Percentiles rank a stretch among this genome's conserved stretches.
phyloP scores from a whole-genome alignment of 371 early-diverging fungal species.

The Mucor lusitanicus region DNA sequence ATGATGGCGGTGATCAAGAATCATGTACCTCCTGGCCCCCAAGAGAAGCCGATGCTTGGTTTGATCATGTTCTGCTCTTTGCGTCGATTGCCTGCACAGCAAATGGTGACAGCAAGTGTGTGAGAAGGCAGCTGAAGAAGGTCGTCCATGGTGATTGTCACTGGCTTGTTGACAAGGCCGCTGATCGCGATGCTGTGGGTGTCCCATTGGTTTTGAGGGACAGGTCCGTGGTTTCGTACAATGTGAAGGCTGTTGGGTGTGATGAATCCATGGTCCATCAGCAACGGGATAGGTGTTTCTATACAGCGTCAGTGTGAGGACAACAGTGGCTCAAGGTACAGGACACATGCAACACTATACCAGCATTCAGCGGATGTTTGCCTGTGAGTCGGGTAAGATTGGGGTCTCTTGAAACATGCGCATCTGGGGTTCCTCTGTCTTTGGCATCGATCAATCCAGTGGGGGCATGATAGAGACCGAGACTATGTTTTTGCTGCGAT shows the following conservation, averaged over 20 bases:
- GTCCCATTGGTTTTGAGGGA: conserved; percentile 65
- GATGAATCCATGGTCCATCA: conserved; percentile 53
- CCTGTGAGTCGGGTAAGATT: conserved; percentile 52
- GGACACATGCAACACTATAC: conserved; percentile 4
- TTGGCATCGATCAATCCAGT: conserved; percentile 20
- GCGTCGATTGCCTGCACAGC: conserved; percentile 86
- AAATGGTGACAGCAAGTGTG: conserved; percentile 60
- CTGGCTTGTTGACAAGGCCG: conserved; percentile 52
- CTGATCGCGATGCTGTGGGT: conserved; percentile 36
- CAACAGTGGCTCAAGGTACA: background rate
- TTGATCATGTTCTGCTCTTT: conserved; percentile 79
- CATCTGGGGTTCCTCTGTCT: conserved; percentile 53
- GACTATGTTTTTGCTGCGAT: background rate
- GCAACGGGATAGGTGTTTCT: conserved; percentile 52
- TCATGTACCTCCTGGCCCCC: conserved; percentile 21
- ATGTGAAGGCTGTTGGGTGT: conserved; percentile 62
- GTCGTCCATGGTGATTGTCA: conserved; percentile 59
- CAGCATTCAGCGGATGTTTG: conserved; percentile 64
- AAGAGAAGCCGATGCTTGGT: conserved; percentile 67
- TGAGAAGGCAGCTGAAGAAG: conserved; percentile 49
- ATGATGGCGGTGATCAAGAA: background rate
- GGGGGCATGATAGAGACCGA: background rate
- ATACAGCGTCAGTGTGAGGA: background rate
- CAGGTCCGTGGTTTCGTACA: conserved; percentile 85
- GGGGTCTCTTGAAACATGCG: conserved; percentile 48